These are phyloP conservation scores for Pseudoperonospora humuli DNA, from an alignment of 352 stramenopile species.

Conservation along the genomic window DNA sequence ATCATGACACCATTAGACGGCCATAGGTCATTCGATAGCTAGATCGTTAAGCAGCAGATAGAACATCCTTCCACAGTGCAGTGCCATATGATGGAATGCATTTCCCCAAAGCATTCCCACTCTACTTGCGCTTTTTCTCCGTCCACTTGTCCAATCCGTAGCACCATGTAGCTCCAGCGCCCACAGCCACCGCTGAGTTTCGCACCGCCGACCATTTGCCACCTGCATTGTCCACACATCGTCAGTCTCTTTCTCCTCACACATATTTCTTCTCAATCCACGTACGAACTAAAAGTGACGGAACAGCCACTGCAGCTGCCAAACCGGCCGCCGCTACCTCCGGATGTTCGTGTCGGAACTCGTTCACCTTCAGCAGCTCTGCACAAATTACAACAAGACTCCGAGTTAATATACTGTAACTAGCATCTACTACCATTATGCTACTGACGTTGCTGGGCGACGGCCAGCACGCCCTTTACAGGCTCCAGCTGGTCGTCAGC, in stretches of 20 bases:
- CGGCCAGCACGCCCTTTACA: conserved; percentile 37
- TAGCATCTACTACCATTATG: background rate
- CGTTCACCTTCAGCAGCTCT: conserved; percentile 70
- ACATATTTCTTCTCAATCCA: conserved; percentile 4
- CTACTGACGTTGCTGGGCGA: conserved; percentile 41
- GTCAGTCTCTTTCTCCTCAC: background rate
- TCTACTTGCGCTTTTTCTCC: conserved; percentile 42
- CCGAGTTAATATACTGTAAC: conserved; percentile 1
- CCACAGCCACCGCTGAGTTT: conserved; percentile 60
- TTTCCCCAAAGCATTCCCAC: background rate
- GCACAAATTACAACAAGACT: conserved; percentile 1
- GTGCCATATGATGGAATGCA: conserved; percentile 18
- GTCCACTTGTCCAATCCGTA: conserved; percentile 60
- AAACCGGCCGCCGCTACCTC: conserved; percentile 52
- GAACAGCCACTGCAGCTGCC: conserved; percentile 45
- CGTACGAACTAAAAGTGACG: conserved; percentile 63
- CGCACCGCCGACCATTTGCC: conserved; percentile 54
- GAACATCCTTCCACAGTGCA: background rate
- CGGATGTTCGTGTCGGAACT: conserved; percentile 65
- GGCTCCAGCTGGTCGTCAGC: conserved; percentile 53
- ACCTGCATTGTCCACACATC: conserved; percentile 18
- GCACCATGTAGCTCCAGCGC: conserved; percentile 37
- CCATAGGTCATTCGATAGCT: too few relatives aligned
- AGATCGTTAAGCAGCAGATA: too few relatives aligned
- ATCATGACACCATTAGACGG: too few relatives aligned